phyloP scores from a whole-genome alignment of 1,284 basidiomycete genomes.

The Earliella scabrosa region DNA sequence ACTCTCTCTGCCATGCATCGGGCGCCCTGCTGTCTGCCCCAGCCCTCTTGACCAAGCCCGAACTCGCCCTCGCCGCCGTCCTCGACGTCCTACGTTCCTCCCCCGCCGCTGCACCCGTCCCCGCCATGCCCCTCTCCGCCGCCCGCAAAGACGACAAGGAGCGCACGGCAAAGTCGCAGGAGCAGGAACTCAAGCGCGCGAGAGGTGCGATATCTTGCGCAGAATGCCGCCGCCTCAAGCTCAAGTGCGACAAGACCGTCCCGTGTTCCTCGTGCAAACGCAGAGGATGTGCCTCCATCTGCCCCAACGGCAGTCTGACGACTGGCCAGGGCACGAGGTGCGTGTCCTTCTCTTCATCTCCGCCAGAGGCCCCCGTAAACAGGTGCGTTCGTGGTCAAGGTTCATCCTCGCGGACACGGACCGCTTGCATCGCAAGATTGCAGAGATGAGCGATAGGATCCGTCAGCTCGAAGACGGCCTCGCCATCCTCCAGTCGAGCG shows the following conservation, averaged over 20 bases:
- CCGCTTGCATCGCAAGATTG: constrained; percentile 71
- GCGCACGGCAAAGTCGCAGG: constrained; percentile 49
- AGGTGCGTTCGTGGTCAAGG: constrained; percentile 46
- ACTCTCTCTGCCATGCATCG: constrained; percentile 10
- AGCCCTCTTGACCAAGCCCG: background rate
- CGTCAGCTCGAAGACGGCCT: constrained; percentile 76
- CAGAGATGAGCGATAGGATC: constrained; percentile 74
- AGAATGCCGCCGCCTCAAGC: constrained; percentile 66
- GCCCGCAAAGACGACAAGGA: constrained; percentile 40
- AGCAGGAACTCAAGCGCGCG: constrained; percentile 66
- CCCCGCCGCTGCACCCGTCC: background rate
- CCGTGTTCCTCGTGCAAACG: constrained; percentile 78
- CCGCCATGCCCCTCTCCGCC: constrained; percentile 23
- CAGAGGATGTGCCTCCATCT: constrained; percentile 67
- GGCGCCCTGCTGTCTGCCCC: constrained; percentile 6
- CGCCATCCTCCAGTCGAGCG: constrained; percentile 47
- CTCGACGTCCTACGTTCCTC: background rate
- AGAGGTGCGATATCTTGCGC: constrained; percentile 73
- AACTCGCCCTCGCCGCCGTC: background rate
- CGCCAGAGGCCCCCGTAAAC: too few species aligned
- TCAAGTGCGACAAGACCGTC: constrained; percentile 56
- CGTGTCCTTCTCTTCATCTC: constrained; percentile 17
- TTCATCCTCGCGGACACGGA: constrained; percentile 81
- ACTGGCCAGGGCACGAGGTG: constrained; percentile 76
- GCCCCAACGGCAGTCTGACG: constrained; percentile 61